Evolutionary conservation across 257 asterid genomes (phyloP).

Genomic region (Solanum tarijense): DNA sequence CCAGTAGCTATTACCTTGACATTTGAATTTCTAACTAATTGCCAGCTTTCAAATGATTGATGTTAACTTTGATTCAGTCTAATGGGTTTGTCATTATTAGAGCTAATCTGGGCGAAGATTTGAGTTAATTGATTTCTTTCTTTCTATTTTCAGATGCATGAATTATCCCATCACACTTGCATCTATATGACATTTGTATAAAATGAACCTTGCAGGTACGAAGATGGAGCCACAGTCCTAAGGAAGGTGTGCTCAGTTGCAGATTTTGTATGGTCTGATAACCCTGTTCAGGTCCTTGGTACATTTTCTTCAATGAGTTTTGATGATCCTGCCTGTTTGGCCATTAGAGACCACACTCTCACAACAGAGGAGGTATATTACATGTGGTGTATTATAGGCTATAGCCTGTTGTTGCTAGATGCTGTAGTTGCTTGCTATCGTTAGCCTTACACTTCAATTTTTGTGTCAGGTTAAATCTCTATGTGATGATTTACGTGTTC

Average conservation of each 20-base stretch:
- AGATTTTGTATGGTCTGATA: slow-evolving; percentile 63
- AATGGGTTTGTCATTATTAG: background rate
- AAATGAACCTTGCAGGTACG: slow-evolving; percentile 44
- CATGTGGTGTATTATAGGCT: background rate
- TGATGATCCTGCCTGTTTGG: slow-evolving; percentile 47
- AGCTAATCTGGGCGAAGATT: background rate
- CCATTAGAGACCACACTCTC: slow-evolving; percentile 54
- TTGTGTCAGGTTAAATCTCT: slow-evolving; percentile 58
- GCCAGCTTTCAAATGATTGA: background rate
- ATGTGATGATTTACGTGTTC: slow-evolving; percentile 83
- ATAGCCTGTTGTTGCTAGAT: background rate
- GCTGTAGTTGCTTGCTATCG: background rate
- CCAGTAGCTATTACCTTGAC: background rate
- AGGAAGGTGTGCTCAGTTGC: slow-evolving; percentile 69
- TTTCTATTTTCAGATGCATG: background rate
- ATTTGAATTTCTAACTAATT: background rate
- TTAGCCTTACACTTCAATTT: background rate
- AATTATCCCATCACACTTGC: background rate
- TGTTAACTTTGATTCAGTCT: background rate
- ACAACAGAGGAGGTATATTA: slow-evolving; percentile 74
- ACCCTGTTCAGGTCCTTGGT: slow-evolving; percentile 78
- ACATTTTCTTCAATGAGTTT: slow-evolving; percentile 71
- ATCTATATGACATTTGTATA: background rate
- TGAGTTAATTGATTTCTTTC: background rate
- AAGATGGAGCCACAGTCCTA: slow-evolving; percentile 74